Evolutionary conservation across 208 protist genomes (phyloP), one percentile per base, ranked within the genome.

Genomic region (Blechomonas ayalai): DNA sequence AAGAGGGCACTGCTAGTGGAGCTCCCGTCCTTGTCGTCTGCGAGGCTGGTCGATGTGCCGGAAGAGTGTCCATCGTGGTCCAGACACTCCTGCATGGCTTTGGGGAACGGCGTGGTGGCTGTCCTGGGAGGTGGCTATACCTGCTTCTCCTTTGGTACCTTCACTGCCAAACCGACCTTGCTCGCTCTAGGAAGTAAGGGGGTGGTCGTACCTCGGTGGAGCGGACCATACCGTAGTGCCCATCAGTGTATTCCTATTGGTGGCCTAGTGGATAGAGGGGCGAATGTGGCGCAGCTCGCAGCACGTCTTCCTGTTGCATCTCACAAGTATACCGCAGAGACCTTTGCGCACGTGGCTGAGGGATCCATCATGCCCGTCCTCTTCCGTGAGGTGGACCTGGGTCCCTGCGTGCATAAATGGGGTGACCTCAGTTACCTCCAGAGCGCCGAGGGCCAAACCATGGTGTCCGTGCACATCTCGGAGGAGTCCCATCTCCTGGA

Each of bases 121-220:
- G 70, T 91, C 0, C 4, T 94, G 5, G 82, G 70, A 0, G 82
- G 86, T 24, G 86, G 86, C 29, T 91, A 84, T 57, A 90, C 86
- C 0, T 94, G 86, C 55, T 94, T 94, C 39, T 94, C 86, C 13
- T 94, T 94, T 48, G 86, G 82, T 9, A 94, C 86, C 19, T 90
- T 80, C 34, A 47, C 77, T 2, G 35, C 68, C 0, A 74, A 77
- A 29, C 86, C 86, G 15, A 40, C 54, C 20, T 23, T 93, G 7
- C 57, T 93, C 3, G 18, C 45, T 15, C 41, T 90, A 8, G 70
- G n/a, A n/a, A 12, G 15, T 48, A 15, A 35, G 23, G 8, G 20
- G 12, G 13, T 22, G 10, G 8, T 33, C 18, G 13, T 47, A 20
- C 20, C 9, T 13, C 5, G 12, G 5, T 4, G 23, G 6, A 10